Percentiles rank a stretch among this genome's conserved stretches.
These are phyloP conservation scores for Geotrichum cucujoidarum DNA, from an alignment of 1,139 yeast species.

Conservation along the genomic window DNA sequence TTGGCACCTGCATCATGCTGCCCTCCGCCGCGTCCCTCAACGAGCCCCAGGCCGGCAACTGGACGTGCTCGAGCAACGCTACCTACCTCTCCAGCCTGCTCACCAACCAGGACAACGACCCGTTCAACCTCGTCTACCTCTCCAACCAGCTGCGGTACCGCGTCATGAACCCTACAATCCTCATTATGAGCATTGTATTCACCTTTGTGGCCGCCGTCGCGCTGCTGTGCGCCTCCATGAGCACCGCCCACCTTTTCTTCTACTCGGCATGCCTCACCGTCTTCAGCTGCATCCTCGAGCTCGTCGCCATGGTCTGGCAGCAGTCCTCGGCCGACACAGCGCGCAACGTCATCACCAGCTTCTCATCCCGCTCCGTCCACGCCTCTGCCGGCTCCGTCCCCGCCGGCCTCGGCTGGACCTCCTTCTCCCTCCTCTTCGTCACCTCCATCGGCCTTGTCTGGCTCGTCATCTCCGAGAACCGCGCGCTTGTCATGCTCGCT, in stretches of 20 bases:
- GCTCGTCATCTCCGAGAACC: constrained; percentile 15
- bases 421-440: constrained; percentile 16
- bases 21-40: constrained; percentile 16
- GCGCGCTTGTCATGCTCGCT: constrained; percentile 7
- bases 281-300: constrained; percentile 22
- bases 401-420: constrained; percentile 20
- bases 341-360: constrained; percentile 18
- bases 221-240: constrained; percentile 10
- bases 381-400: constrained; percentile 15
- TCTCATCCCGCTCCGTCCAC: constrained; percentile 18
- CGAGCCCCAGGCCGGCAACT: constrained; percentile 19
- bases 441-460: constrained; percentile 16
- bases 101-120: constrained; percentile 22
- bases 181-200: constrained; percentile 12
- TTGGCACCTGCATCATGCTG: constrained; percentile 28
- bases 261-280: constrained; percentile 23
- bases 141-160: constrained; percentile 16
- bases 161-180: constrained; percentile 9
- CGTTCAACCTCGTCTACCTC: constrained; percentile 27
- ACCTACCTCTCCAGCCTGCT: constrained; percentile 19
- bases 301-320: constrained; percentile 31
- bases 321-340: constrained; percentile 26
- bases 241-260: constrained; percentile 11
- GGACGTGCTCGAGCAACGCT: constrained; percentile 28
- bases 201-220: constrained; percentile 16